Base-by-base conservation (phyloP, 1,139 yeast species). In the Pichia sp. region DNA sequence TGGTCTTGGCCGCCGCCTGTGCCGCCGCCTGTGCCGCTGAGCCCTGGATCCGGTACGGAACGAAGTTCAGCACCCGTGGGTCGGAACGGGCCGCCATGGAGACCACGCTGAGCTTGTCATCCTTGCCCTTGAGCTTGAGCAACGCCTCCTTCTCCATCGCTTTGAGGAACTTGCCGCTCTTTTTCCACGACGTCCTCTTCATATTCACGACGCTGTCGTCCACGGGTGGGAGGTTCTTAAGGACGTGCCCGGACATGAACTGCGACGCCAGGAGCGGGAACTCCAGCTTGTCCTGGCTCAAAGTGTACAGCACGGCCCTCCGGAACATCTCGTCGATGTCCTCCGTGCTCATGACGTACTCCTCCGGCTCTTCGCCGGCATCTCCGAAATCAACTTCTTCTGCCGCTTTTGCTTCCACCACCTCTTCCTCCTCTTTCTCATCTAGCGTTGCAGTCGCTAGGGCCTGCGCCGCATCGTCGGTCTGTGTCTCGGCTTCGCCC, bases 141-240 rank as follows among this genome's bases (percentile, higher is more conserved):
- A 85, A 80, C 1, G 82, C 81, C 51, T 78, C 76, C 66, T 90
- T 92, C 60, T 87, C 96, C 85, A 91, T 89, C 5, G 87, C 84
- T 66, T 90, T 92, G 55, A 92, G 73, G 64, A 84, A 90, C 69
- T 91, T 92, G 24, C 92, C 79, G 1, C 95, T 83, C 66, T 93
- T 93, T 68, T 87, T 91, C 95, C 95, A 92, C 3, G 92, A 81
- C 0, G 97, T 85, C 64, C 83, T 85, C 69, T 91, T 92, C 64
- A 93, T 80, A 57, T 80, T 83, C 46, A 89, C 79, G n/a, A 58
- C 41, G 20, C 57, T 55, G 1, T 58, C 38, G 51, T 71, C 70
- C 8, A 63, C 69, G 1, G 79, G 68, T 0, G 96, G 95, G n/a
- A 92, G 71, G 67, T 90, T 88, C 53, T 80, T 84, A 61, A 83